Conservation (phyloP, 2,329 filamentous ascomycete species). For the Pseudogymnoascus sp. region DNA sequence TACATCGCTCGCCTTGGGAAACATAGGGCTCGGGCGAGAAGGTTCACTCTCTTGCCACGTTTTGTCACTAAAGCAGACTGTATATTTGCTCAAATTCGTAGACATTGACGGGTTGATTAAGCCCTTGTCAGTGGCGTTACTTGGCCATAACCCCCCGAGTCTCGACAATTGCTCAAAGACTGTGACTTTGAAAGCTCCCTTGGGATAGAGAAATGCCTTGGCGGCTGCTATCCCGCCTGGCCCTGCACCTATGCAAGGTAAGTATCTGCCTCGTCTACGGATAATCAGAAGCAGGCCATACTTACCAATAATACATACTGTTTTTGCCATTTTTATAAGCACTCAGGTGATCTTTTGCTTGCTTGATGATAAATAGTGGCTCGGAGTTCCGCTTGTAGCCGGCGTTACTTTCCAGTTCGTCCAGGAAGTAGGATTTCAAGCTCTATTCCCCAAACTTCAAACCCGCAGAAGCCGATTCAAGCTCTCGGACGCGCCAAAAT, state of each 20-base stretch:
- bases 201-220: slow-evolving; percentile 58
- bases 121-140: slow-evolving; percentile 37
- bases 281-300: background rate
- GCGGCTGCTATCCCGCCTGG: slow-evolving; percentile 61
- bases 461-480: too few species aligned
- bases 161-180: slow-evolving; percentile 59
- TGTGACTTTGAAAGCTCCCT: slow-evolving; percentile 54
- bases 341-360: background rate
- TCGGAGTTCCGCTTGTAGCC: too few species aligned
- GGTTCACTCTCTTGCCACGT: slow-evolving; percentile 56
- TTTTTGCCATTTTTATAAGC: slow-evolving; percentile 16
- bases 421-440: too few species aligned
- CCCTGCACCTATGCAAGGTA: slow-evolving; percentile 48
- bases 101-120: slow-evolving; percentile 59
- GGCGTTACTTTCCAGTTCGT: too few species aligned
- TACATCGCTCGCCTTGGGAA: slow-evolving; percentile 71
- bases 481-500: background rate
- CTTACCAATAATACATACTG: slow-evolving; percentile 24
- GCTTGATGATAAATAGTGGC: background rate
- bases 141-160: slow-evolving; percentile 73
- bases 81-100: slow-evolving; percentile 70
- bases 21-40: slow-evolving; percentile 34
- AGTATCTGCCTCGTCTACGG: background rate
- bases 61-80: slow-evolving; percentile 63
- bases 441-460: too few species aligned